phyloP scores from a whole-genome alignment of 2,329 filamentous ascomycete genomes.

The Penicillium hordei region DNA sequence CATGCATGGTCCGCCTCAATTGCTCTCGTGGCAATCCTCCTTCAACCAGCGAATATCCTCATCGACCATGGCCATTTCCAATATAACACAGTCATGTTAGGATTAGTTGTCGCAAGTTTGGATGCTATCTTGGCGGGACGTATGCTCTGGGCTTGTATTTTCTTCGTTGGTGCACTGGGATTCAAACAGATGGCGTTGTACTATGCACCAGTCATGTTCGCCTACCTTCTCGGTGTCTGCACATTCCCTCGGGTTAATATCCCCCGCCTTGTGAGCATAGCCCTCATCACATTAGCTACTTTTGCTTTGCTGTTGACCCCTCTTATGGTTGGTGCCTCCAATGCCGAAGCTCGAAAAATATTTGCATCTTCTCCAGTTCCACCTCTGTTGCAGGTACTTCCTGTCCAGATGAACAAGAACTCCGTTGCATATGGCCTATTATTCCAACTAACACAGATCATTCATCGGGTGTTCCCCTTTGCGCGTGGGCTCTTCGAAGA shows the following conservation, averaged over 20 bases:
- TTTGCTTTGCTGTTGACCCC: slow-evolving; percentile 77
- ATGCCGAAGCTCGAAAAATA: slow-evolving; percentile 66
- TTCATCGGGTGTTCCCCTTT: slow-evolving; percentile 95
- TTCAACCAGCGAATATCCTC: slow-evolving; percentile 87
- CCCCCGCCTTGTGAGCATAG: slow-evolving; percentile 70
- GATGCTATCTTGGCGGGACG: slow-evolving; percentile 84
- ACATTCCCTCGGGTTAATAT: slow-evolving; percentile 70
- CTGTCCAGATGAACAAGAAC: slow-evolving; percentile 60
- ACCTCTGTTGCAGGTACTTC: slow-evolving; percentile 58
- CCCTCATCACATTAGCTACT: slow-evolving; percentile 67
- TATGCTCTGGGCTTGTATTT: slow-evolving; percentile 83
- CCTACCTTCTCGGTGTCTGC: slow-evolving; percentile 84
- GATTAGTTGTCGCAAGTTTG: slow-evolving; percentile 80
- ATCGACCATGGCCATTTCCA: slow-evolving; percentile 97
- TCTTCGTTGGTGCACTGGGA: slow-evolving; percentile 89
- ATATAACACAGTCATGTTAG: slow-evolving; percentile 98
- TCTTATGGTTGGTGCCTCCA: slow-evolving; percentile 68
- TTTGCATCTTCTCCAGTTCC: slow-evolving; percentile 63
- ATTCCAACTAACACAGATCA: slow-evolving; percentile 76
- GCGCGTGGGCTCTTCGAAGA: slow-evolving; percentile 95
- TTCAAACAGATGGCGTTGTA: slow-evolving; percentile 99
- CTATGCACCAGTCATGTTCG: slow-evolving; percentile 90
- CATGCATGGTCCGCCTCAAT: slow-evolving; percentile 80
- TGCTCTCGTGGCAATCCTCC: slow-evolving; percentile 81
- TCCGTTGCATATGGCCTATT: slow-evolving; percentile 72